Evolutionary conservation across 1,284 basidiomycete genomes (phyloP).

Genomic region (Sporisorium exsertum): DNA sequence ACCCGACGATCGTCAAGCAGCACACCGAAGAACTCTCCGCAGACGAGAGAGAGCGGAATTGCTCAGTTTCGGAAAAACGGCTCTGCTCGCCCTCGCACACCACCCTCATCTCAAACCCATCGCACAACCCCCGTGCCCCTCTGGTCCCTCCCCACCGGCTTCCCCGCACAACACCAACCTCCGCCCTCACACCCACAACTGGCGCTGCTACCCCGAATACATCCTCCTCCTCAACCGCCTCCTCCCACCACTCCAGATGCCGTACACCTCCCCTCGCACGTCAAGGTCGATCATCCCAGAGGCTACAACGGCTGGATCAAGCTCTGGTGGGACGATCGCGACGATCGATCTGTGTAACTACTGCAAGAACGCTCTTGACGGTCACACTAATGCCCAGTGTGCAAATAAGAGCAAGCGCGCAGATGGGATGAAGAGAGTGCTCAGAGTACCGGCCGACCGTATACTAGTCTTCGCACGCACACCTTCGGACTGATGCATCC

Average conservation of each 20-base stretch:
- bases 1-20: neutral
- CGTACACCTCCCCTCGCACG: neutral
- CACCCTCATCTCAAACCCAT: neutral
- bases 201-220: neutral
- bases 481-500: no score
- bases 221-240: neutral
- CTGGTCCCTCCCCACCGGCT: neutral
- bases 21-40: neutral
- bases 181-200: neutral
- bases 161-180: conserved; percentile 5
- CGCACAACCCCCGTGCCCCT: neutral
- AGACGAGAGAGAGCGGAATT: neutral
- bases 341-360: conserved; percentile 6
- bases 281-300: neutral
- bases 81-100: neutral
- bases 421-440: neutral
- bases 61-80: neutral
- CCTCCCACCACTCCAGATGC: no score
- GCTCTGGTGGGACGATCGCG: conserved; percentile 2
- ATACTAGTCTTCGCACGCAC: no score
- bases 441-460: neutral
- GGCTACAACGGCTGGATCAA: neutral
- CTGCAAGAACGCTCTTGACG: neutral
- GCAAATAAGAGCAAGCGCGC: neutral
- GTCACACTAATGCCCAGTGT: neutral